phyloP scores from a whole-genome alignment of 495 filamentous ascomycete species.

The Copromyces sp. region DNA sequence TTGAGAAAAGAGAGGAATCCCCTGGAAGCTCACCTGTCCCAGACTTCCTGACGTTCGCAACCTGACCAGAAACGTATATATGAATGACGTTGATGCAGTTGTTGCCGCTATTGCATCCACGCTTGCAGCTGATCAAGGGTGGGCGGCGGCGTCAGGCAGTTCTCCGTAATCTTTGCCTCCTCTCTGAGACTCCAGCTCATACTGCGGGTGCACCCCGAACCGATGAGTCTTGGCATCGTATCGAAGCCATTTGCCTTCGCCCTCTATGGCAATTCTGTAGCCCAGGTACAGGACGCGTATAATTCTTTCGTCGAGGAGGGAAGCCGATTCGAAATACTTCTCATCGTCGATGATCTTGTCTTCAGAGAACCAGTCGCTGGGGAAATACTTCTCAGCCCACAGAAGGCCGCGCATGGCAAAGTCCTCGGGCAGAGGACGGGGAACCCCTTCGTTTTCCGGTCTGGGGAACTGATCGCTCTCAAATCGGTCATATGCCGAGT shows the following conservation, averaged over 20 bases:
- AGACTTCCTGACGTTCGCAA: neutral
- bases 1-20: neutral
- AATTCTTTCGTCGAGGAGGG: slow-evolving; percentile 52
- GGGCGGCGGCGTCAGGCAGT: slow-evolving; percentile 15
- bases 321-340: slow-evolving; percentile 57
- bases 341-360: slow-evolving; percentile 68
- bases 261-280: slow-evolving; percentile 38
- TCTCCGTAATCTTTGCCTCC: slow-evolving; percentile 16
- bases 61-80: neutral
- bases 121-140: neutral
- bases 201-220: slow-evolving; percentile 24
- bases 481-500: slow-evolving; percentile 34
- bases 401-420: slow-evolving; percentile 66
- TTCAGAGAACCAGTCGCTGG: slow-evolving; percentile 56
- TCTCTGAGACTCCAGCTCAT: slow-evolving; percentile 9
- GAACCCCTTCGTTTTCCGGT: slow-evolving; percentile 34
- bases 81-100: neutral
- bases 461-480: slow-evolving; percentile 43
- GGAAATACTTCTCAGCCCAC: slow-evolving; percentile 62
- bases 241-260: slow-evolving; percentile 22
- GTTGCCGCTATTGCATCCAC: neutral
- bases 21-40: neutral
- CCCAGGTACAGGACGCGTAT: slow-evolving; percentile 71
- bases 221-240: slow-evolving; percentile 21
- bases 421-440: slow-evolving; percentile 73